Evolutionary conservation across 2,329 filamentous ascomycete genomes (phyloP), one percentile per base, ranked within the genome.

Genomic region (Chaetomiaceae sp.): DNA sequence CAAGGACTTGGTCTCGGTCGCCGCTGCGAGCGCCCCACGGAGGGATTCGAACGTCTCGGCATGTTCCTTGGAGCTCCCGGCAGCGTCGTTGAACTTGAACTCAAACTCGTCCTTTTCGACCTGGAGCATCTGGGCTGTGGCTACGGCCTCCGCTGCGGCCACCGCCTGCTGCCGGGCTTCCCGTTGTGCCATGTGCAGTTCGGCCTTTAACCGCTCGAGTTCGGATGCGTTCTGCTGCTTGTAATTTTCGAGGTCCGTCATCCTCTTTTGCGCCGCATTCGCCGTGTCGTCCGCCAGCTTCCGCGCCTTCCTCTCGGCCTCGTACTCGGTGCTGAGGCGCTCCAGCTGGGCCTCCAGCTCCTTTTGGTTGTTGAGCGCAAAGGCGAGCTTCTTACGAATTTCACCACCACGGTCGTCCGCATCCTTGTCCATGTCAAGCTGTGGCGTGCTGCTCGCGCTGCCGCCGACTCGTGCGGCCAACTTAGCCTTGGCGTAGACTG

Each of bases 401-500:
- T 96, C 91, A 9, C 79, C 79, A 6, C 81, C 77, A 23, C 88
- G 82, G 44, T 87, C 84, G 13, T 78, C 78, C 3, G 70, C 70
- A 44, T 87, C 85, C 33, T 82, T 75, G 44, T 80, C 79, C 13
- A 67, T 75, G 40, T 83, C 82, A 3, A 81, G 67, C 62, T 82
- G 75, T 50, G 85, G 71, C 35, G 81, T 78, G 62, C 76, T 77
- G 37, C 74, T 74, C 45, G 82, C 77, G 60, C 85, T 89, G 49
- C 82, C 77, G 51, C 82, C 78, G 3, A 68, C 62, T 56, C 90
- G 86, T 7, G 90, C 91, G 25, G 91, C 91, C 45, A 96, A 74
- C 65, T 89, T 96, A 3, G 95, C 90, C 65, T 95, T 96, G 30
- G 91, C 89, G 68, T 97, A 97, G 0, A 93, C 87, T 1, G 93